Percentiles rank a stretch among this genome's conserved stretches.
Conservation (phyloP, 2,329 filamentous ascomycete species). For the Aspergillus aculeatus region DNA sequence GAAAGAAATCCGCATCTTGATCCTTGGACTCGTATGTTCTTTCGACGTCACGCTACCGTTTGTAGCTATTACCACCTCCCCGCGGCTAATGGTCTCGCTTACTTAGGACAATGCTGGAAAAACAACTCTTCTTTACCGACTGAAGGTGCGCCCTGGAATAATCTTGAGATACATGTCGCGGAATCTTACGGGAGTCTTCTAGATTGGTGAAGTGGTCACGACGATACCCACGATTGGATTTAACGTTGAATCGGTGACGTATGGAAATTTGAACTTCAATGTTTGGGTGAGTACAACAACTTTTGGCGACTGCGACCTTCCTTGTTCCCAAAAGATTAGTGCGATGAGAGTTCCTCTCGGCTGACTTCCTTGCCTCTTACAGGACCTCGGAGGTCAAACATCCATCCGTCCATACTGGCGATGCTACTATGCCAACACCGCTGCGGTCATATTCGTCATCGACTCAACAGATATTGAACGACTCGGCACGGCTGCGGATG, state of each 20-base stretch:
- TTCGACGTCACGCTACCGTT: conserved; percentile 1
- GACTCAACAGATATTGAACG: conserved; percentile 97
- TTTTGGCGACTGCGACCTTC: background rate
- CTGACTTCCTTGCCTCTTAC: conserved; percentile 9
- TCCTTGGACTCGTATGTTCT: conserved; percentile 77
- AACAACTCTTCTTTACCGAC: conserved; percentile 90
- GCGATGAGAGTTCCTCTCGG: background rate
- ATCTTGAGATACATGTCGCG: background rate
- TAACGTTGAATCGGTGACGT: conserved; percentile 98
- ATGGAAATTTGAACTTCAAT: conserved; percentile 98
- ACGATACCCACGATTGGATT: conserved; percentile 99
- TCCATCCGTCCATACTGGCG: conserved; percentile 98
- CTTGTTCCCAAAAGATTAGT: background rate
- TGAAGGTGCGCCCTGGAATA: conserved; percentile 65
- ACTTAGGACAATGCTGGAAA: conserved; percentile 94
- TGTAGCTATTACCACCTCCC: conserved; percentile 3
- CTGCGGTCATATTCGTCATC: conserved; percentile 97
- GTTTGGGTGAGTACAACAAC: conserved; percentile 71
- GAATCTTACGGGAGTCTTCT: conserved; percentile 9
- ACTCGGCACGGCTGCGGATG: conserved; percentile 86
- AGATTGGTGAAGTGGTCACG: conserved; percentile 98
- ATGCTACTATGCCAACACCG: conserved; percentile 98
- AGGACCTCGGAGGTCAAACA: conserved; percentile 97
- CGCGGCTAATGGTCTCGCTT: conserved; percentile 16
- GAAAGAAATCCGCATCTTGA: conserved; percentile 97